phyloP scores from a whole-genome alignment of 148 eudicot genomes.

The Vaccinium corymbosum region DNA sequence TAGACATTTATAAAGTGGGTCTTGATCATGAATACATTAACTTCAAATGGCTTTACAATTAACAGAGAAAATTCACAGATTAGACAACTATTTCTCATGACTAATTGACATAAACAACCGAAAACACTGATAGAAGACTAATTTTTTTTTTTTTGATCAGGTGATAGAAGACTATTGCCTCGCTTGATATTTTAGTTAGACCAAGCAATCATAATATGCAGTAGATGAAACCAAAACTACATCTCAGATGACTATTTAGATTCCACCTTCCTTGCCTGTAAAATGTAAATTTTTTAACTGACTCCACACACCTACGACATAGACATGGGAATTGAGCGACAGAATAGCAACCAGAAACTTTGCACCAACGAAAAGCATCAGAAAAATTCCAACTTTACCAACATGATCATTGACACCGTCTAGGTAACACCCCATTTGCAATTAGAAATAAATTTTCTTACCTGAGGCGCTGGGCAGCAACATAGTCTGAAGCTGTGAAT shows the following conservation, averaged over 20 bases:
- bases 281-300: not conserved
- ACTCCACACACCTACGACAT: too few species aligned
- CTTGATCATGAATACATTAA: not conserved
- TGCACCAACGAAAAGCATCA: not conserved
- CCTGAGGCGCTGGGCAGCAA: slow-evolving; percentile 87
- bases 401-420: not conserved
- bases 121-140: not conserved
- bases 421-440: not conserved
- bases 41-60: not conserved
- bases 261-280: not conserved
- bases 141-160: too few species aligned
- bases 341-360: not conserved
- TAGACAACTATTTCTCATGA: not conserved
- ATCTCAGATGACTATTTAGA: not conserved
- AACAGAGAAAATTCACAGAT: not conserved
- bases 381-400: not conserved
- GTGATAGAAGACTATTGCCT: not conserved
- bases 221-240: not conserved
- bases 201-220: not conserved
- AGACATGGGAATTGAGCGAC: not conserved
- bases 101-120: not conserved
- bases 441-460: slow-evolving; percentile 18
- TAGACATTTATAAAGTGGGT: not conserved
- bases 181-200: slow-evolving; percentile 5
- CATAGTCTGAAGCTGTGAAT: slow-evolving; percentile 77